Percentiles rank a stretch among this genome's conserved stretches.
phyloP scores from a whole-genome alignment of 768 basidiomycete genomes.

The Tulasnella sp. region DNA sequence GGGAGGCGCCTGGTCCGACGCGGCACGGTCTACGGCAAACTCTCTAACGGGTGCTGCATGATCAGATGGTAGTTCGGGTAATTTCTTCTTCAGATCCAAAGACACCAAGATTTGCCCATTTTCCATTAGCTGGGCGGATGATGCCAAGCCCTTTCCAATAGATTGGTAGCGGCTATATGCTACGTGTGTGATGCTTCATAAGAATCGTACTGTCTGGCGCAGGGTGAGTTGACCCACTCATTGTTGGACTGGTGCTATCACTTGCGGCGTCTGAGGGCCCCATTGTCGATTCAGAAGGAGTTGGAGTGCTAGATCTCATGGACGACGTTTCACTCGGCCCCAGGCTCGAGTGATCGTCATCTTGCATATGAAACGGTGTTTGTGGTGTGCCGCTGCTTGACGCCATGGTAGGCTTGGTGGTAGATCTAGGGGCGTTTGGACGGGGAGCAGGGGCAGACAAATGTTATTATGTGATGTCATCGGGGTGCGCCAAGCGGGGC shows the following conservation, averaged over 20 bases:
- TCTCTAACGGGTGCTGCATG: slow-evolving; percentile 49
- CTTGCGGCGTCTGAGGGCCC: background rate
- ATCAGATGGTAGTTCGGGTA: slow-evolving; percentile 52
- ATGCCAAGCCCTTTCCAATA: slow-evolving; percentile 45
- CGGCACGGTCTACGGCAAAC: slow-evolving; percentile 45
- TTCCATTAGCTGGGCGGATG: slow-evolving; percentile 43
- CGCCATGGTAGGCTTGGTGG: background rate
- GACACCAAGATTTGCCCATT: slow-evolving; percentile 51
- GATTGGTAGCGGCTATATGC: slow-evolving; percentile 43
- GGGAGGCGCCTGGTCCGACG: slow-evolving; percentile 31
- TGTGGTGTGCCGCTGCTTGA: background rate
- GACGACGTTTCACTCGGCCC: background rate
- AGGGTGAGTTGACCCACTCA: background rate
- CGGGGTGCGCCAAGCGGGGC: background rate
- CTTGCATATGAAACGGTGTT: background rate
- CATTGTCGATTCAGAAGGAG: background rate
- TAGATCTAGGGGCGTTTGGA: background rate
- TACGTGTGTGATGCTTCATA: background rate
- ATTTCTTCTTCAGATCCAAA: slow-evolving; percentile 48
- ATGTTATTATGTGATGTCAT: slow-evolving; percentile 1
- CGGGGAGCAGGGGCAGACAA: background rate
- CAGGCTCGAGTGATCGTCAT: background rate
- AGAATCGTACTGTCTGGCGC: background rate
- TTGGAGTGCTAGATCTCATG: background rate
- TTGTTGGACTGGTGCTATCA: background rate